A percentile compares a stretch with the other conserved stretches of the same genome.
Conservation (phyloP, 257 asterid genomes). For the Galeopsis tetrahit region DNA sequence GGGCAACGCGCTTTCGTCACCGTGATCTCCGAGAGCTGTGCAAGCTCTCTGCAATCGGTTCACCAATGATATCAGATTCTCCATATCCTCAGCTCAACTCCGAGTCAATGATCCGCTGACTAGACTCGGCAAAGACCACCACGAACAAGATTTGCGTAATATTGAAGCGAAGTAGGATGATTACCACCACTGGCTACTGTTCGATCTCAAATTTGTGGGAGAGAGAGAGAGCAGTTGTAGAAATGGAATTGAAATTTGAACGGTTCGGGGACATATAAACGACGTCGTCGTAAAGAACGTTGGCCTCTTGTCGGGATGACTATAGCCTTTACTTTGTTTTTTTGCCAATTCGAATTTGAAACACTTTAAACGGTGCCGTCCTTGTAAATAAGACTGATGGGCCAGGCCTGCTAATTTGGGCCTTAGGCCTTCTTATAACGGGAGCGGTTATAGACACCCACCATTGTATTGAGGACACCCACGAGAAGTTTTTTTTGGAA, state of each 20-base stretch:
- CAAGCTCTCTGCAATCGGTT: constrained; percentile 94
- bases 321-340: constrained; percentile 22
- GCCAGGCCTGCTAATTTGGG: not conserved
- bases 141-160: constrained; percentile 18
- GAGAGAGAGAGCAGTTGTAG: constrained; percentile 21
- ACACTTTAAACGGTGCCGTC: constrained; percentile 13
- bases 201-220: constrained; percentile 34
- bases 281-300: constrained; percentile 34
- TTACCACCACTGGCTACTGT: constrained; percentile 6
- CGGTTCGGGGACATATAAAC: constrained; percentile 27
- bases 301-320: not conserved
- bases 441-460: too few species aligned
- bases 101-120: constrained; percentile 40
- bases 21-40: constrained; percentile 94
- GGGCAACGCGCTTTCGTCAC: constrained; percentile 87
- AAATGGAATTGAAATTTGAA: constrained; percentile 33
- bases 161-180: constrained; percentile 4
- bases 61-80: constrained; percentile 82
- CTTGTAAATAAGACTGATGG: not conserved
- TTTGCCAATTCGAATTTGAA: constrained; percentile 37
- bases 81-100: constrained; percentile 58
- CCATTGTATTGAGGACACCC: too few species aligned
- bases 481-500: too few species aligned
- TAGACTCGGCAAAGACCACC: constrained; percentile 39
- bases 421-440: not conserved